These are phyloP conservation scores for Bruguiera hainesii DNA, from an alignment of 441 rosid species.

Conservation along the genomic window DNA sequence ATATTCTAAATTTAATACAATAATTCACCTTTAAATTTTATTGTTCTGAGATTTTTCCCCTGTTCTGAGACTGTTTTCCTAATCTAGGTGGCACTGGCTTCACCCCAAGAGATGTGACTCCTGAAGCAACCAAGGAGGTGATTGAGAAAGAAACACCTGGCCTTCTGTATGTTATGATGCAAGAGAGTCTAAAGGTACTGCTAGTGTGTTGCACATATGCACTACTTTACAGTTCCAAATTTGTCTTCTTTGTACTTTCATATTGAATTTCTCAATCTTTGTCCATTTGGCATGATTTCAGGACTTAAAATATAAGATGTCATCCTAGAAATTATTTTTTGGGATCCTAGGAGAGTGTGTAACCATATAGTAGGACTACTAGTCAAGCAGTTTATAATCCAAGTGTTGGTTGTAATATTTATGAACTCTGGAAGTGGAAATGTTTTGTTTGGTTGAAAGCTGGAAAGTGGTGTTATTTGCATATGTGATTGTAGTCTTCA, in stretches of 20 bases:
- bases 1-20: conserved; percentile 3
- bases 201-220: not conserved
- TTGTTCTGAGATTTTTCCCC: conserved; percentile 5
- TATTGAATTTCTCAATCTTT: not conserved
- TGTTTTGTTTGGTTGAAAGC: too few relatives aligned
- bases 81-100: conserved; percentile 91
- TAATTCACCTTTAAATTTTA: not conserved
- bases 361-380: too few relatives aligned
- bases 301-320: too few relatives aligned
- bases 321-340: too few relatives aligned
- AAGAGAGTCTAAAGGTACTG: conserved; percentile 89
- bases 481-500: too few relatives aligned
- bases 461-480: too few relatives aligned
- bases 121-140: conserved; percentile 92
- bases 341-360: too few relatives aligned
- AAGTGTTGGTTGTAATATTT: too few relatives aligned
- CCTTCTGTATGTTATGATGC: conserved; percentile 91
- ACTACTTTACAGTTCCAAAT: not conserved
- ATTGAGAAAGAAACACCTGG: conserved; percentile 94
- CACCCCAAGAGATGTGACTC: conserved; percentile 96
- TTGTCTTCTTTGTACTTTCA: not conserved
- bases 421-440: too few relatives aligned
- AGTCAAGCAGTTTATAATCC: too few relatives aligned
- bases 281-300: not conserved
- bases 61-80: conserved; percentile 19